Evolutionary conservation across 176 grass and related monocot species (phyloP), one percentile per base, ranked within the genome.

Genomic region (Phoenix dactylifera): DNA sequence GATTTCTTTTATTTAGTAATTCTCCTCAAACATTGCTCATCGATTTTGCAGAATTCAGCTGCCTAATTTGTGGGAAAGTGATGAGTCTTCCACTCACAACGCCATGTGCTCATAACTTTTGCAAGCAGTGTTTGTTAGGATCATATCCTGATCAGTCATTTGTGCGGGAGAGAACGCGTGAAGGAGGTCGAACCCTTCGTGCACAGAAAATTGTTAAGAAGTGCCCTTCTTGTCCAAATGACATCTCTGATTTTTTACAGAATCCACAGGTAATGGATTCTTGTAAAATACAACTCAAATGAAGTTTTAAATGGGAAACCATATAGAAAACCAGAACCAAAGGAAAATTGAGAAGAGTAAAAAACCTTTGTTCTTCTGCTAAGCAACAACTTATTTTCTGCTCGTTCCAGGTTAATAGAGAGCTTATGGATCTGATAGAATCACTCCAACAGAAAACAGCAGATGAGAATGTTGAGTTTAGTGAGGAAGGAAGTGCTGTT

Each of bases 41-140:
- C 35, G 14, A 44, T 44, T 44, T 44, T 91, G 49, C 82, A 98
- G 93, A 98, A 67, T 98, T 98, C 78, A 71, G 76, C 9, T 98
- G 93, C 44, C 69, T 78, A 23, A 66, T 98, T 26, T 98, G 87
- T 77, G 68, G 66, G 50, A 64, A 82, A 7, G 79, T 89, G 76
- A 85, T 92, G 65, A 73, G 52, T 50, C 74, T 84, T 30, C 93
- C 93, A 3, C 75, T 98, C 52, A 92, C 81, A 4, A 98, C 93
- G 65, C 84, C 93, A 4, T 98, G 93, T 26, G 93, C 65, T 26
- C 93, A 98, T 58, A 98, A 92, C 72, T 98, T 92, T 51, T 98
- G 93, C 59, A 89, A 98, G 71, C 23, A 55, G 15, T 98, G 93
- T 52, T 82, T 98, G 81, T 23, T 91, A 52, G 87, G 65, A 17